Evolutionary conservation across 495 filamentous ascomycete genomes (phyloP).

Genomic region (Aspergillus nidulans): DNA sequence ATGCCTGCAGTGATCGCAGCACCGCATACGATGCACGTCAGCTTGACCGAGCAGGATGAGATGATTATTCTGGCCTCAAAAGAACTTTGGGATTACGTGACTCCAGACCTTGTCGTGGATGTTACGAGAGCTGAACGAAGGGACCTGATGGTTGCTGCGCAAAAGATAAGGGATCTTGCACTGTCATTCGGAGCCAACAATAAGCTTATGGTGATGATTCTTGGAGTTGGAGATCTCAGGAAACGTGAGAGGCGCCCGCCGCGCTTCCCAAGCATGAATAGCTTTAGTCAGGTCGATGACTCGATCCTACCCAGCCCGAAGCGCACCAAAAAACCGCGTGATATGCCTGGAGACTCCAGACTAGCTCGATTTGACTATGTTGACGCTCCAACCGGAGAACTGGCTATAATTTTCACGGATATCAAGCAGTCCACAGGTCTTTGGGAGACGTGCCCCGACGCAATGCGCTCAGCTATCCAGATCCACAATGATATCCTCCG

Average conservation of each 20-base stretch:
- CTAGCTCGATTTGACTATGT: constrained; percentile 85
- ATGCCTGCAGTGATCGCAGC: constrained; percentile 93
- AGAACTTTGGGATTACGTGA: constrained; percentile 92
- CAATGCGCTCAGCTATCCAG: constrained; percentile 93
- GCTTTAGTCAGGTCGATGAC: constrained; percentile 67
- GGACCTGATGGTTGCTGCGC: constrained; percentile 93
- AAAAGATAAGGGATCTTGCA: constrained; percentile 90
- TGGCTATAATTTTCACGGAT: constrained; percentile 96
- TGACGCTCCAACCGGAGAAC: constrained; percentile 80
- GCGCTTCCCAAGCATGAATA: constrained; percentile 72
- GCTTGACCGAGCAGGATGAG: constrained; percentile 85
- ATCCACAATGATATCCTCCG: constrained; percentile 95
- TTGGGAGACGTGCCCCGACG: constrained; percentile 93
- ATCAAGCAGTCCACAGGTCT: constrained; percentile 97
- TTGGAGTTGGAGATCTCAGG: constrained; percentile 86
- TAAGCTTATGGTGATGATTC: constrained; percentile 98
- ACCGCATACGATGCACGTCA: constrained; percentile 73
- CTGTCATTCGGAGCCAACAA: constrained; percentile 88
- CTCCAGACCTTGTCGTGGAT: constrained; percentile 85
- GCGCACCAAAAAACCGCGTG: constrained; percentile 59
- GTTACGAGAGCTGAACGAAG: constrained; percentile 75
- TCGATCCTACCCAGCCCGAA: constrained; percentile 58
- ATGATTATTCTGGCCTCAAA: constrained; percentile 86
- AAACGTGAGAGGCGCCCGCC: constrained; percentile 69
- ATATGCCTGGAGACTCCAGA: constrained; percentile 72